Base-by-base conservation (phyloP, 2,329 filamentous ascomycete species). In the Hirsutella thompsonii region DNA sequence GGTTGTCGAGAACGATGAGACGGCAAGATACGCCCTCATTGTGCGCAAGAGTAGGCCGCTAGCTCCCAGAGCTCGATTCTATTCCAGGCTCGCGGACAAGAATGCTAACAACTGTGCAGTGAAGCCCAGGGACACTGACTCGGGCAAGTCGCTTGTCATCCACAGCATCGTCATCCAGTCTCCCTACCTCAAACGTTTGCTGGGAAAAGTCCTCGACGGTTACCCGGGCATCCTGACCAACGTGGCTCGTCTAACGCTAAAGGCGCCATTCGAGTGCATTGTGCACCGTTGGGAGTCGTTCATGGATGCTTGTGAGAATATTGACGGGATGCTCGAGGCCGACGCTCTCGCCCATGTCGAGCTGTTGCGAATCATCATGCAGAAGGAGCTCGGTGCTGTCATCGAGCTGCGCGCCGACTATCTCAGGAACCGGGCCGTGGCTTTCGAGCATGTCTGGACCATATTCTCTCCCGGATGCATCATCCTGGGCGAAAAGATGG, bases 101-200 rank as follows among this genome's bases (percentile, higher is more conserved):
- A n/a, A n/a, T n/a, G n/a, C 32, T 34, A 34, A 26, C 23, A 26
- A 14, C n/a, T 13, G 8, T 11, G 8, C 20, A 55, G 53, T 48
- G 26, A 58, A 58, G 43, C 62, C 67, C 42, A 74, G 71, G 56
- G 68, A 68, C 49, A 68, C 66, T 37, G 70, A 80, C 52, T 71
- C 74, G 21, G 68, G 71, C 42, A 79, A 78, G 54, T 73, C 72
- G 36, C 68, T 81, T 26, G 61, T 72, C 41, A 67, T 80, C 20
- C 67, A 82, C 50, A 78, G 73, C 37, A 71, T 84, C 43, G 66
- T 81, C 36, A 60, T 83, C 5, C 79, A 84, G 55, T 79, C 72
- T 18, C 74, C 76, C 2, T 62, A 69, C 41, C 59, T 84, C 35
- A 79, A 78, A 56, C 61, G 63, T 2, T 66, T 74, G 4, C 63